Evolutionary conservation across 2,329 filamentous ascomycete genomes (phyloP).

Genomic region (Colletotrichum plurivorum): DNA sequence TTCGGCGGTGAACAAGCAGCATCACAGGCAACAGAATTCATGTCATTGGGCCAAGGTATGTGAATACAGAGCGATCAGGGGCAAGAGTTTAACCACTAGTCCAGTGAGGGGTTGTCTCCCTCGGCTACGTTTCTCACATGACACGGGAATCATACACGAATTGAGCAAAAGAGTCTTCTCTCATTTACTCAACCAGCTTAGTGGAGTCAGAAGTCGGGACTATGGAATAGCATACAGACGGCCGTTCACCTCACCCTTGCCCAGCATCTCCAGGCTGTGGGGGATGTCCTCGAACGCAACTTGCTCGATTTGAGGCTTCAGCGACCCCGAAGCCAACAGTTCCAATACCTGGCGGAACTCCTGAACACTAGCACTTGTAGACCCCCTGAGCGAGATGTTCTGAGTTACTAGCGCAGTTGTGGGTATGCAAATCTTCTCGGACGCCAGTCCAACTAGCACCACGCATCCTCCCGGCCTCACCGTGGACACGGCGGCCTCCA

Average conservation of each 20-base stretch:
- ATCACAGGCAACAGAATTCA: too few species aligned
- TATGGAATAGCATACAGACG: constrained; percentile 4
- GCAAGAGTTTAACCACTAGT: too few species aligned
- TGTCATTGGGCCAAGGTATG: too few species aligned
- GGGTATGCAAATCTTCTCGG: neutral
- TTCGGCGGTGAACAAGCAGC: too few species aligned
- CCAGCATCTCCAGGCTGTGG: neutral
- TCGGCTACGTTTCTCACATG: too few species aligned
- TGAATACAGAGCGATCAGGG: too few species aligned
- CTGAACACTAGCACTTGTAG: constrained; percentile 21
- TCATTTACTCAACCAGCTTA: too few species aligned
- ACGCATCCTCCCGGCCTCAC: constrained; percentile 31
- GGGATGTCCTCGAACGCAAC: constrained; percentile 13
- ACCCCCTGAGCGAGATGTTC: constrained; percentile 12
- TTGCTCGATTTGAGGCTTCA: neutral
- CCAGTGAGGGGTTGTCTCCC: too few species aligned
- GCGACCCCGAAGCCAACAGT: constrained; percentile 2
- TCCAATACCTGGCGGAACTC: constrained; percentile 18
- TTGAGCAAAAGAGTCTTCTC: too few species aligned
- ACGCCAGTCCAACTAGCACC: constrained; percentile 31
- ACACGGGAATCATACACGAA: too few species aligned
- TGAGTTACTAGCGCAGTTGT: constrained; percentile 18
- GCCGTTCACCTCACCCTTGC: neutral
- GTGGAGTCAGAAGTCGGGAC: too few species aligned
- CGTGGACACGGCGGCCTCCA: constrained; percentile 11